These are phyloP conservation scores for Dillenia suffruticosa DNA, from an alignment of 164 flowering plant species.

Conservation along the genomic window DNA sequence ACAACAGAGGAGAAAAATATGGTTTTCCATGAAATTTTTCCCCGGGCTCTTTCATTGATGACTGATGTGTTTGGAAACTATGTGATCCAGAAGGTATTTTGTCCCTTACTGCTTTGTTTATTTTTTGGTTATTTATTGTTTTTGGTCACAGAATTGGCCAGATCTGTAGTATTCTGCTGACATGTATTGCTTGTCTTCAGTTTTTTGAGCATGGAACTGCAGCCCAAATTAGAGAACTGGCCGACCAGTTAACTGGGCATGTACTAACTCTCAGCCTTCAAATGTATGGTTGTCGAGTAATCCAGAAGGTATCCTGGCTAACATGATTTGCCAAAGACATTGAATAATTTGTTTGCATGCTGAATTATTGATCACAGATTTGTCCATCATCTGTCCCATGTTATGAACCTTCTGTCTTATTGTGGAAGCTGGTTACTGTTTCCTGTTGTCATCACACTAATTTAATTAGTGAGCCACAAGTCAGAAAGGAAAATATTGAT, in stretches of 20 bases:
- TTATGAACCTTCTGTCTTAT: too few relatives aligned
- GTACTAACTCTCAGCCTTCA: slow-evolving; percentile 80
- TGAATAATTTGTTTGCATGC: too few relatives aligned
- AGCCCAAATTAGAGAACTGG: slow-evolving; percentile 70
- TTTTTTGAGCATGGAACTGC: slow-evolving; percentile 85
- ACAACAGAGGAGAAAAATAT: slow-evolving; percentile 77
- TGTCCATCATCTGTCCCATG: too few relatives aligned
- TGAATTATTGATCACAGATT: too few relatives aligned
- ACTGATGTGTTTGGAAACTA: slow-evolving; percentile 99
- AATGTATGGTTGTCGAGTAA: slow-evolving; percentile 93
- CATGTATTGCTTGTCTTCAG: slow-evolving; percentile 26
- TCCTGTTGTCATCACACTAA: too few relatives aligned
- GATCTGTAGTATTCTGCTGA: not conserved
- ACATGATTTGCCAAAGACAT: too few relatives aligned
- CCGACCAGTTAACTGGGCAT: slow-evolving; percentile 64
- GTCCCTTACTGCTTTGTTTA: not conserved
- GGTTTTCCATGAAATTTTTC: slow-evolving; percentile 88
- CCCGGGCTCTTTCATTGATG: slow-evolving; percentile 87
- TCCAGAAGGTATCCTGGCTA: slow-evolving; percentile 58
- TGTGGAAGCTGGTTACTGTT: too few relatives aligned
- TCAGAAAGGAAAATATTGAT: too few relatives aligned
- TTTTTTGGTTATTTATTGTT: not conserved
- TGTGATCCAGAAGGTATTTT: slow-evolving; percentile 90
- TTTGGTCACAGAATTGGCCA: not conserved
- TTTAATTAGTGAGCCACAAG: too few relatives aligned